Evolutionary conservation across 352 stramenopile species (phyloP), one percentile per base, ranked within the genome.

Genomic region (Saprolegnia parasitica): DNA sequence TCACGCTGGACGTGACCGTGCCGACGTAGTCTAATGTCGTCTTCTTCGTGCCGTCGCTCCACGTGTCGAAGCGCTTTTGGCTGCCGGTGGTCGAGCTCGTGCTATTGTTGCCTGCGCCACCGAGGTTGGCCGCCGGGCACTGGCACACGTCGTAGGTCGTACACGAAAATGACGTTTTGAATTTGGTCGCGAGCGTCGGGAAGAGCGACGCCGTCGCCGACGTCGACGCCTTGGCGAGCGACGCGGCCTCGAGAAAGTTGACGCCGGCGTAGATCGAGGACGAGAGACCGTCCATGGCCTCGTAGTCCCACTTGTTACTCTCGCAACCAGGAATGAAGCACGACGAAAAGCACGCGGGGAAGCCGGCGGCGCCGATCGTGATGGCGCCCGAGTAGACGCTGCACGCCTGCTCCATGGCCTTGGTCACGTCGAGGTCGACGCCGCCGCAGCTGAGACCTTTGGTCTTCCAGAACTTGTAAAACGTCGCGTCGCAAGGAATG

Each of bases 311-410:
- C 11, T 56, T 57, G 52, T 67, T 73, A 65, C 84, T 73, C 21
- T 68, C 82, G 67, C 86, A 94, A 16, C 78, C 80, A 0, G 86
- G 84, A 72, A 94, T 92, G 20, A 78, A 84, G 60, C 86, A 94
- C 40, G 89, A 90, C 10, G 86, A 92, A 32, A 94, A 78, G 20
- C 86, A 94, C 20, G 84, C 24, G 9, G 58, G 79, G 37, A 78
- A 81, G 56, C 81, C 82, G 0, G 72, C 68, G 24, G 84, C 75
- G 5, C 65, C 55, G 20, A 81, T 78, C 5, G 58, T 21, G 20
- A 87, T 74, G 4, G 71, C 70, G n/a, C 84, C 84, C 46, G 83
- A 90, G 80, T 94, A 94, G 67, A 94, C 90, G 47, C 84, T 80
- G 29, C 86, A 94, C 62, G 74, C 81, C 0, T 80, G 77, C 0